These are phyloP conservation scores for Gossypium turneri DNA, from an alignment of 345 rosid genomes.

Conservation along the genomic window DNA sequence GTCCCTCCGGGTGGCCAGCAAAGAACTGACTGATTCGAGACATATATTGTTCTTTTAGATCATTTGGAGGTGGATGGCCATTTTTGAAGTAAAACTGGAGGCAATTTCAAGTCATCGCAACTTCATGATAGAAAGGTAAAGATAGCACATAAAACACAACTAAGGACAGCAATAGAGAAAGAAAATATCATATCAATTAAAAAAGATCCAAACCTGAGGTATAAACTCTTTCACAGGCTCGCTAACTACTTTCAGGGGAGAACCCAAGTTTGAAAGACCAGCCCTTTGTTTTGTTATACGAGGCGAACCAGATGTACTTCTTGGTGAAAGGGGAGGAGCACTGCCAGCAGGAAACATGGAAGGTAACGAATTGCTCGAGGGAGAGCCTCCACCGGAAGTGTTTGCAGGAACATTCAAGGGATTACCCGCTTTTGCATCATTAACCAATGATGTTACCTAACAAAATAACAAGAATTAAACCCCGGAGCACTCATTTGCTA, in stretches of 20 bases:
- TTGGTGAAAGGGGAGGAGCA: conserved; percentile 96
- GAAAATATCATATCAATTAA: conserved; percentile 11
- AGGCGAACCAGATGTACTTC: conserved; percentile 86
- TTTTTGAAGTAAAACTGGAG: conserved; percentile 91
- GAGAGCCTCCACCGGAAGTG: conserved; percentile 53
- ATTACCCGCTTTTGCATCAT: conserved; percentile 77
- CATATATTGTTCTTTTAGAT: conserved; percentile 69
- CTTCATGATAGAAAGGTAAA: background rate
- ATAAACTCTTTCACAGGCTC: conserved; percentile 80
- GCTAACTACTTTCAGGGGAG: conserved; percentile 78
- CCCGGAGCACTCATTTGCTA: background rate
- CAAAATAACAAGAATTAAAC: conserved; percentile 6
- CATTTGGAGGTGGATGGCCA: conserved; percentile 80
- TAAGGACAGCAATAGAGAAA: background rate
- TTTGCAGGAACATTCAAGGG: conserved; percentile 70
- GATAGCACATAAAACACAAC: conserved; percentile 5
- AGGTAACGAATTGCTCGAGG: conserved; percentile 62
- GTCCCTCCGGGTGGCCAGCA: conserved; percentile 64
- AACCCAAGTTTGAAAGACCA: conserved; percentile 80
- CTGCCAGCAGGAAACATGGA: conserved; percentile 96
- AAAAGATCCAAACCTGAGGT: conserved; percentile 65
- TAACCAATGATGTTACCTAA: conserved; percentile 69
- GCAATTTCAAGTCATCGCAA: conserved; percentile 20
- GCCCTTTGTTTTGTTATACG: conserved; percentile 69
- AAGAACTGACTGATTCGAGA: conserved; percentile 67